Conservation (phyloP, 495 filamentous ascomycete species). For the Aspergillus mulundensis region DNA sequence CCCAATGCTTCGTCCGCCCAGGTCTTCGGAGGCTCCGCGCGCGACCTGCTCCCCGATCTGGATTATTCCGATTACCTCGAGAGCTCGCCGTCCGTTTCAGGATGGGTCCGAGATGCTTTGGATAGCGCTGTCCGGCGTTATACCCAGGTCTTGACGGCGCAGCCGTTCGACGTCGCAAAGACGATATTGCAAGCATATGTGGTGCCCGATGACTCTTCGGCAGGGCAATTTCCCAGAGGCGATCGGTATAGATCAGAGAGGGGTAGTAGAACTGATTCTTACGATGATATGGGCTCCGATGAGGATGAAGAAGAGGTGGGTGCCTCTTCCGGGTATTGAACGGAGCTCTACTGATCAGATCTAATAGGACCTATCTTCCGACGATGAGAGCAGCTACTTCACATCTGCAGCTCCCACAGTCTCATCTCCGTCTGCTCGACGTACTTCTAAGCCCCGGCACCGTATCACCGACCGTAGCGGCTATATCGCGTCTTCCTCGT, state of each 20-base stretch:
- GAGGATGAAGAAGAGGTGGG: slow-evolving; percentile 28
- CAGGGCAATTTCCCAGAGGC: slow-evolving; percentile 27
- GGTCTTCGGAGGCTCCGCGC: slow-evolving; percentile 66
- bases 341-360: slow-evolving; percentile 8
- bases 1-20: slow-evolving; percentile 44
- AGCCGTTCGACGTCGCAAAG: slow-evolving; percentile 97
- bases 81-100: slow-evolving; percentile 65
- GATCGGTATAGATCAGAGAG: slow-evolving; percentile 25
- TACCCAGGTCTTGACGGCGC: slow-evolving; percentile 73
- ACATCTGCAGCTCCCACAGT: slow-evolving; percentile 62
- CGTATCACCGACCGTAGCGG: slow-evolving; percentile 50
- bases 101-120: slow-evolving; percentile 64
- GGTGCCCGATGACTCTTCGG: slow-evolving; percentile 33
- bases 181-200: slow-evolving; percentile 78
- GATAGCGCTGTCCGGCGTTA: slow-evolving; percentile 87
- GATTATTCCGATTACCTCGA: slow-evolving; percentile 90
- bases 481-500: slow-evolving; percentile 42
- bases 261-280: slow-evolving; percentile 30
- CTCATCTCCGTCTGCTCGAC: slow-evolving; percentile 52
- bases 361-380: slow-evolving; percentile 48
- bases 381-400: slow-evolving; percentile 86
- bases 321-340: not conserved
- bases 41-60: slow-evolving; percentile 78
- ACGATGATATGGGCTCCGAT: slow-evolving; percentile 26
- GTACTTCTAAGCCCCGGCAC: slow-evolving; percentile 37